Evolutionary conservation across 805 yeast genomes (phyloP).

Genomic region (Ogataea angusta): DNA sequence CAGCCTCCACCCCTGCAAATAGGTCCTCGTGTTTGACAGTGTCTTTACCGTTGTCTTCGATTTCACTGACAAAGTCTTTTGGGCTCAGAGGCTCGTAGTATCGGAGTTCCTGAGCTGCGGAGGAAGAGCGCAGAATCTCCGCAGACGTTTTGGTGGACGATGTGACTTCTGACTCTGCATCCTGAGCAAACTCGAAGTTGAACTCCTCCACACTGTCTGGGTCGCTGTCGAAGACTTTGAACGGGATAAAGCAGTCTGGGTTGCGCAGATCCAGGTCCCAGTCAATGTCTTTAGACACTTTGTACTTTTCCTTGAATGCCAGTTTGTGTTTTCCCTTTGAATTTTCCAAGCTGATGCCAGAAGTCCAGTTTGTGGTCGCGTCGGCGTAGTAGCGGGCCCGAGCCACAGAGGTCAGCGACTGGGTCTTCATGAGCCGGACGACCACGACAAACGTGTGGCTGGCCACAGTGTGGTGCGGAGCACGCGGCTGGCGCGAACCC

Average conservation of each 20-base stretch:
- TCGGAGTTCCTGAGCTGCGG: conserved; percentile 27
- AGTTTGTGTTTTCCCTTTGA: conserved; percentile 41
- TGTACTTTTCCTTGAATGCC: conserved; percentile 42
- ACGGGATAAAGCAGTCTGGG: conserved; percentile 37
- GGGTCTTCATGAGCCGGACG: conserved; percentile 41
- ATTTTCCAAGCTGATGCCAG: conserved; percentile 32
- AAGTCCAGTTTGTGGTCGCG: conserved; percentile 44
- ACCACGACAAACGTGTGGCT: conserved; percentile 53
- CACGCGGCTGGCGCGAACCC: neutral
- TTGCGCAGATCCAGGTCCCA: conserved; percentile 42
- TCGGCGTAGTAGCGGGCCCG: conserved; percentile 41
- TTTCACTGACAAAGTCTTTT: conserved; percentile 24
- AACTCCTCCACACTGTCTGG: conserved; percentile 17
- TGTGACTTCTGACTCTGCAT: conserved; percentile 17
- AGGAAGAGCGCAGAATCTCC: conserved; percentile 20
- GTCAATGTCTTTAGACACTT: conserved; percentile 38
- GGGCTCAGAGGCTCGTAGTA: conserved; percentile 24
- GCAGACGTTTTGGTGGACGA: conserved; percentile 10
- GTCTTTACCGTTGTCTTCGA: conserved; percentile 19
- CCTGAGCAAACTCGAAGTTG: conserved; percentile 18
- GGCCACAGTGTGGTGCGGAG: conserved; percentile 26
- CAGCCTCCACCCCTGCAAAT: conserved; percentile 13
- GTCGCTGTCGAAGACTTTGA: conserved; percentile 14
- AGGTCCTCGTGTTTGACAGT: conserved; percentile 15
- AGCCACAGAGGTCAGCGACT: conserved; percentile 35